Percentiles rank a stretch among this genome's conserved stretches.
These are phyloP conservation scores for Pyrenochaeta sp. DNA, from an alignment of 2,329 filamentous ascomycete species.

Conservation along the genomic window DNA sequence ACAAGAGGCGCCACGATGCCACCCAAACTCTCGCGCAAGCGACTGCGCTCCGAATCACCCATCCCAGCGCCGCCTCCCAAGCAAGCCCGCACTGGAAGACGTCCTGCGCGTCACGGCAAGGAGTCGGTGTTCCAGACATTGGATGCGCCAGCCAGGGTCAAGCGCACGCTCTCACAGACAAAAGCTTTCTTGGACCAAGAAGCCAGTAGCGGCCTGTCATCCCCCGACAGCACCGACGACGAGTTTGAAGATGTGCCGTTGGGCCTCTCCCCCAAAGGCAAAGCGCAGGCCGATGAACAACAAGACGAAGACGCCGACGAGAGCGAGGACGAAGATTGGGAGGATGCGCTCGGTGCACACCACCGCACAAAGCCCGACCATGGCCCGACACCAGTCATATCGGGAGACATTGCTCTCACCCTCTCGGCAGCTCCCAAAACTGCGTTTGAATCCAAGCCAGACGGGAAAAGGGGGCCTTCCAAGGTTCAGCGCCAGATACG, in stretches of 20 bases:
- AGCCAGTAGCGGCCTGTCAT: slow-evolving; percentile 52
- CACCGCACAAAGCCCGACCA: slow-evolving; percentile 42
- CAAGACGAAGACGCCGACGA: slow-evolving; percentile 42
- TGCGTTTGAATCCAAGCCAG: slow-evolving; percentile 48
- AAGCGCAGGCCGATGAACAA: slow-evolving; percentile 52
- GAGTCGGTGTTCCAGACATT: slow-evolving; percentile 54
- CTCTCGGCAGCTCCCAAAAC: slow-evolving; percentile 51
- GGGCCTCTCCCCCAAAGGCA: slow-evolving; percentile 40
- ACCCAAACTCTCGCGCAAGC: slow-evolving; percentile 72
- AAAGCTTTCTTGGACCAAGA: slow-evolving; percentile 49
- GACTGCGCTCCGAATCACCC: slow-evolving; percentile 60
- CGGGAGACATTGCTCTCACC: slow-evolving; percentile 77
- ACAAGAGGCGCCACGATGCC: slow-evolving; percentile 61
- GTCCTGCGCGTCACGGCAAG: slow-evolving; percentile 36
- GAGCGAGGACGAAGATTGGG: slow-evolving; percentile 51
- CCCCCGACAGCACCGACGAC: slow-evolving; percentile 51
- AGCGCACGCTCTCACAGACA: slow-evolving; percentile 41
- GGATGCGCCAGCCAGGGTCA: slow-evolving; percentile 50
- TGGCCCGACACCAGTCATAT: slow-evolving; percentile 56
- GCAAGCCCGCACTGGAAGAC: slow-evolving; percentile 25
- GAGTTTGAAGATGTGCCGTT: slow-evolving; percentile 59
- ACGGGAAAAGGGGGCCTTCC: slow-evolving; percentile 82
- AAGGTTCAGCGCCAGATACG: slow-evolving; percentile 84
- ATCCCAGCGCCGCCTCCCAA: slow-evolving; percentile 45
- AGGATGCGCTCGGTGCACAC: slow-evolving; percentile 46